Base-by-base conservation (phyloP, 2,329 filamentous ascomycete species). In the Amphichorda felina region DNA sequence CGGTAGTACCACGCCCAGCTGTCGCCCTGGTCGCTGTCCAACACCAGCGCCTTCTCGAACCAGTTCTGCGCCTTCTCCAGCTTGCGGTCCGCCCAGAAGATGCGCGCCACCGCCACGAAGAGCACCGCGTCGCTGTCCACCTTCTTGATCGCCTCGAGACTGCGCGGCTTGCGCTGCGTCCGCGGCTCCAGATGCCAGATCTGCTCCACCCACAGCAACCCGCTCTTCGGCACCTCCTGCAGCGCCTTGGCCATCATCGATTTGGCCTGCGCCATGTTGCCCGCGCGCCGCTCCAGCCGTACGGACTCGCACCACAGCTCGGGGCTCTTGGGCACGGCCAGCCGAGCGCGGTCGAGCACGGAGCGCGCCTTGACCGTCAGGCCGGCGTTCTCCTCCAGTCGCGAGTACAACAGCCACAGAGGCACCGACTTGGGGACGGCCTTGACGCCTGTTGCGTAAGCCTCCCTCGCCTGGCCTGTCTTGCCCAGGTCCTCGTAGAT, bases 1-100 rank as follows among this genome's bases (percentile, higher is more conserved):
- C 89, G 88, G 58, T 87, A 91, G 58, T 95, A 98, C 89, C 89
- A 98, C 15, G 87, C 89, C 93, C 93, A 98, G 9, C 79, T 83
- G 62, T 98, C 93, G 34, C 91, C 91, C 34, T 77, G 64, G 55
- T 96, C 88, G 25, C 80, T 76, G 50, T 98, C 87, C 10, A 91
- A 66, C 36, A 94, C 69, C 38, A 95, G 78, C 1, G 91, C 91
- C 60, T 94, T 94, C 60, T 95, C 87, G 56, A 98, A 98, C 91
- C 91, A 98, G 44, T 76, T 88, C 58, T 88, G 82, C 3, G 91
- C 89, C 57, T 95, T 94, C 46, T 96, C 91, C 17, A 98, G 69
- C 53, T 81, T 80, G 38, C 91, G 73, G 61, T 98, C 91, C 8
- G 75, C 79, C 91, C 91, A 98, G 63, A 98, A 95, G 45, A 96